Evolutionary conservation across 208 protist genomes (phyloP).

Genomic region (Kentomonas sorsogonicus): DNA sequence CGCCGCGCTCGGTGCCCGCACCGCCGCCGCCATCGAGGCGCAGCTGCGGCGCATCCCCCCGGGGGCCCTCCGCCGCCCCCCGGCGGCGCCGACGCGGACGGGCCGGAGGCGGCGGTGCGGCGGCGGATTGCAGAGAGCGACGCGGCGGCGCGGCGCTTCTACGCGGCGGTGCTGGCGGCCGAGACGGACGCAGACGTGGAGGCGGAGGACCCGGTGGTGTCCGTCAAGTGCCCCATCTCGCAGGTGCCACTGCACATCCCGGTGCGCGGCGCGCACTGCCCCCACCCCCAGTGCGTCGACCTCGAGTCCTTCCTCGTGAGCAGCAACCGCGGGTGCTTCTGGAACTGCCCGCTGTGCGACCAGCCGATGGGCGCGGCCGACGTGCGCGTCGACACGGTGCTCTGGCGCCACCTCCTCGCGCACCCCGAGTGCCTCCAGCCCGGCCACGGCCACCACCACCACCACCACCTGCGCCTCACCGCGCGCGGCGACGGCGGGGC

Average conservation of each 20-base stretch:
- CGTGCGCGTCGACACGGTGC: conserved; percentile 58
- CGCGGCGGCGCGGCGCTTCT: conserved; percentile 13
- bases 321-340: conserved; percentile 65
- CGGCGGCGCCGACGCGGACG: not conserved
- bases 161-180: conserved; percentile 27
- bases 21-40: conserved; percentile 7
- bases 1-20: conserved; percentile 12
- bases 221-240: conserved; percentile 74
- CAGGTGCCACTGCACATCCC: conserved; percentile 63
- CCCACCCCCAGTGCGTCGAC: conserved; percentile 81
- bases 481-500: no score
- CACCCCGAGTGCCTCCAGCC: conserved; percentile 7
- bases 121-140: conserved; percentile 8
- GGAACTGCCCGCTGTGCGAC: conserved; percentile 85
- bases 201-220: conserved; percentile 60
- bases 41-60: conserved; percentile 15
- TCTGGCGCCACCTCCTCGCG: conserved; percentile 46
- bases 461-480: conserved; percentile 35
- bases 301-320: conserved; percentile 54
- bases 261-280: conserved; percentile 53
- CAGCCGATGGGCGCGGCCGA: conserved; percentile 40
- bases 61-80: not conserved
- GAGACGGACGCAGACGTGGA: conserved; percentile 64
- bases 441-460: no score
- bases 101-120: not conserved